Evolutionary conservation across 441 rosid species (phyloP).

Genomic region (Aleurites moluccanus): DNA sequence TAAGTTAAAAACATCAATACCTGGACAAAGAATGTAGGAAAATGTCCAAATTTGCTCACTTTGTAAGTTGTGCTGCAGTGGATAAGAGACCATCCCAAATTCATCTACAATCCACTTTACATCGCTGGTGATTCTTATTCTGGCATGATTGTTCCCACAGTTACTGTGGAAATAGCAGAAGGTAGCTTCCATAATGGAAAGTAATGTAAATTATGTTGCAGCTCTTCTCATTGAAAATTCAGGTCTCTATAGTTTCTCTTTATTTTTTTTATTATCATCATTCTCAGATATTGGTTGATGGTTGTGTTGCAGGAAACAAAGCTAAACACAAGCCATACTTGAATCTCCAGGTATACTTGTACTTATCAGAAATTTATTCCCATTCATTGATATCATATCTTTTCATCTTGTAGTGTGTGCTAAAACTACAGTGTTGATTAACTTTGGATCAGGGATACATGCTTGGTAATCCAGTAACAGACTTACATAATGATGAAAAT

Average conservation of each 20-base stretch:
- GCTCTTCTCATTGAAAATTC: background rate
- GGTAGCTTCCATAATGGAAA: background rate
- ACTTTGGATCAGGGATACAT: slow-evolving; percentile 14
- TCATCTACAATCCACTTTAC: slow-evolving; percentile 26
- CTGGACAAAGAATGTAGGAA: background rate
- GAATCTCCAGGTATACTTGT: slow-evolving; percentile 30
- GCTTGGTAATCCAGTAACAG: slow-evolving; percentile 20
- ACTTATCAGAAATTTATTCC: background rate
- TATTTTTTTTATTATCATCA: background rate
- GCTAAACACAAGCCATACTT: slow-evolving; percentile 17
- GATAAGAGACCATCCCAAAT: slow-evolving; percentile 31
- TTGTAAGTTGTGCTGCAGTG: slow-evolving; percentile 29
- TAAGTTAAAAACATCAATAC: background rate
- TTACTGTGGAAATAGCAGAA: slow-evolving; percentile 19
- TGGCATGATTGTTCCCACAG: slow-evolving; percentile 34
- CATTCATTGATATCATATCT: background rate
- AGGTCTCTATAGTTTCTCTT: background rate
- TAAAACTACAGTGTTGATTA: slow-evolving; percentile 4
- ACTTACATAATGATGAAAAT: slow-evolving; percentile 18
- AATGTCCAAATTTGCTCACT: background rate
- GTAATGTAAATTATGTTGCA: slow-evolving; percentile 1
- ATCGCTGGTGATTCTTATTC: slow-evolving; percentile 41
- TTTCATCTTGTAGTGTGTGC: background rate
- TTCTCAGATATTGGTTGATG: background rate
- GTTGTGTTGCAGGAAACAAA: slow-evolving; percentile 31